Evolutionary conservation across 1,139 yeast genomes (phyloP), one percentile per base, ranked within the genome.

Genomic region (Scheffersomyces insectosa): DNA sequence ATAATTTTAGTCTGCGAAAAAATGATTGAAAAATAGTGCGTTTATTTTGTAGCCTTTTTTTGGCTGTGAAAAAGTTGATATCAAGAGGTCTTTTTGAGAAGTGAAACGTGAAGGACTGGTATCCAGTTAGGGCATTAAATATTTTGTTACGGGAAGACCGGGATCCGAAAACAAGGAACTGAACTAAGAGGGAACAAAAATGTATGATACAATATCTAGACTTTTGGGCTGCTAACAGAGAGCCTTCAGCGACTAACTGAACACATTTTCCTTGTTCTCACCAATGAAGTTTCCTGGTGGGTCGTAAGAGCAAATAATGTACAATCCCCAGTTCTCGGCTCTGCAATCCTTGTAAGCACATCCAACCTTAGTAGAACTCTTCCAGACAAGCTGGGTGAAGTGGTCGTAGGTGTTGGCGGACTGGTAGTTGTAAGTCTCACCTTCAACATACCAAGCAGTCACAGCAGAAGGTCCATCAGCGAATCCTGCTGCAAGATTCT

Each of bases 381-480:
- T 83, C 96, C 97, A 89, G 41, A 89, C 84, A 50, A 89, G 77
- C 66, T 87, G 95, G 36, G 96, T 88, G 73, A 88, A 89, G 68
- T 89, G 97, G 50, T 87, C 84, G 47, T 83, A 68, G 15, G 57
- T 49, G 37, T 55, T 55, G 28, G 68, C 62, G 16, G 63, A 39
- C 9, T 20, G 27, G 45, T 54, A 60, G 42, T 50, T 42, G 43
- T 51, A 59, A 10, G 55, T 44, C 13, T 40, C 40, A 2, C 60
- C 62, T 42, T 60, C 65, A 9, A 48, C 58, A 45, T 60, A 60
- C 65, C 65, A 59, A 1, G 63, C 63, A 25, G 50, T 37, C 12
- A 57, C 61, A 5, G 63, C 57, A 9, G 59, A 37, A 9, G 60
- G 51, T 3, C 63, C 63, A 5, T 47, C 39, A 12, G 49, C 34